A percentile compares a stretch with the other conserved stretches of the same genome.
phyloP scores from a whole-genome alignment of 116 monocot species.

The Phalaenopsis hybrid region DNA sequence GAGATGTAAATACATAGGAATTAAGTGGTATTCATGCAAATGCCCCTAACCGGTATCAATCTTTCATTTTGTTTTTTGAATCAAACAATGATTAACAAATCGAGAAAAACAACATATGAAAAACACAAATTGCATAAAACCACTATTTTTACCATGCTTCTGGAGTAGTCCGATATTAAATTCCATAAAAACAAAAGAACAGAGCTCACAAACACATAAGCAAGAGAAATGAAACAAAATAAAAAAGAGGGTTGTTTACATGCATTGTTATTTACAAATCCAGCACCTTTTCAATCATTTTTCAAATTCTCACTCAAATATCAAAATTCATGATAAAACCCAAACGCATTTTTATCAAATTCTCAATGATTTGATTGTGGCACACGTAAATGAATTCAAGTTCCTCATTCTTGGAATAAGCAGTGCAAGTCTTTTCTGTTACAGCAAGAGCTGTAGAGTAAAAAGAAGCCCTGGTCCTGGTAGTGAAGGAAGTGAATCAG shows the following conservation, averaged over 20 bases:
- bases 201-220: neutral
- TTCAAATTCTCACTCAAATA: too few species aligned
- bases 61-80: neutral
- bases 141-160: neutral
- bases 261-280: too few species aligned
- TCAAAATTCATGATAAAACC: too few species aligned
- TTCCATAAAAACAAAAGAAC: neutral
- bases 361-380: too few species aligned
- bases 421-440: neutral
- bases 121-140: neutral
- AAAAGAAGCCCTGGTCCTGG: neutral
- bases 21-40: too few species aligned
- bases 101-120: neutral
- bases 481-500: too few species aligned
- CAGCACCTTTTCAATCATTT: too few species aligned
- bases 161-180: neutral
- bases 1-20: too few species aligned
- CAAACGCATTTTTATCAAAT: too few species aligned
- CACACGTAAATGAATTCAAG: too few species aligned
- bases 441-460: neutral
- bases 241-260: too few species aligned
- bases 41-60: too few species aligned
- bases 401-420: neutral
- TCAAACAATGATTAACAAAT: neutral
- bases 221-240: neutral